A percentile compares a stretch with the other conserved stretches of the same genome.
phyloP scores from a whole-genome alignment of 768 basidiomycete genomes.

The Suillus lakei region DNA sequence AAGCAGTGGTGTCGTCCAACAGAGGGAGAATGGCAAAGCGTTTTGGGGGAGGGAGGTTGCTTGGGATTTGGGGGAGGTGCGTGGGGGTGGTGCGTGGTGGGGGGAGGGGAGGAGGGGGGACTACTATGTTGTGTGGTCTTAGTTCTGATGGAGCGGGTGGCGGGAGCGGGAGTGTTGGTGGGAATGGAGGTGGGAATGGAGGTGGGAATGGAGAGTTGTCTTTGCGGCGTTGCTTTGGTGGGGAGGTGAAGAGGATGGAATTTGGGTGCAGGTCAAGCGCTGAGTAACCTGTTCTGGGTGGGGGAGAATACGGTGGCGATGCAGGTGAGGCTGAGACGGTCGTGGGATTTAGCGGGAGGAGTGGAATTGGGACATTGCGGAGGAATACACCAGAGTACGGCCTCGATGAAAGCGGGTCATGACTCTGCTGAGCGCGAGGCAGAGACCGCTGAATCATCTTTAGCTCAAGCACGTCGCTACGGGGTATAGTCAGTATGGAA shows the following conservation, averaged over 20 bases:
- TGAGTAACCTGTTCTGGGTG: neutral
- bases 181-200: too few relatives aligned
- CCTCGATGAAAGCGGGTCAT: slow-evolving; percentile 46
- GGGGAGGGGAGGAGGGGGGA: slow-evolving; percentile 17
- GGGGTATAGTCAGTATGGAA: slow-evolving; percentile 8
- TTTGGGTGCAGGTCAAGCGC: slow-evolving; percentile 6
- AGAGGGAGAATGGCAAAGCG: slow-evolving; percentile 17
- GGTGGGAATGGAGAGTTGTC: too few relatives aligned
- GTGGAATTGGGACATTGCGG: slow-evolving; percentile 62
- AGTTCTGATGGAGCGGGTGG: neutral
- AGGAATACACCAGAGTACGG: slow-evolving; percentile 48
- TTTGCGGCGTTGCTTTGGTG: neutral
- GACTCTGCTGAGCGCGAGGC: slow-evolving; percentile 58
- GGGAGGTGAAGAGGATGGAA: neutral
- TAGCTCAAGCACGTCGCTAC: slow-evolving; percentile 67
- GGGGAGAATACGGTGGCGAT: neutral
- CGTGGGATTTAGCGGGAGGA: slow-evolving; percentile 57
- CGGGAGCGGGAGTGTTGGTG: neutral
- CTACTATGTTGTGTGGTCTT: slow-evolving; percentile 16
- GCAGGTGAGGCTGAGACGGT: neutral
- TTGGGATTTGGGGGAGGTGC: neutral
- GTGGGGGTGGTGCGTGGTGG: neutral
- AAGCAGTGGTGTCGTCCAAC: slow-evolving; percentile 11
- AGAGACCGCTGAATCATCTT: slow-evolving; percentile 71
- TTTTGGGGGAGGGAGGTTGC: slow-evolving; percentile 16